A percentile compares a stretch with the other conserved stretches of the same genome.
Evolutionary conservation across 371 early-diverging fungal genomes (phyloP).

Genomic region (Mortierella sp.): DNA sequence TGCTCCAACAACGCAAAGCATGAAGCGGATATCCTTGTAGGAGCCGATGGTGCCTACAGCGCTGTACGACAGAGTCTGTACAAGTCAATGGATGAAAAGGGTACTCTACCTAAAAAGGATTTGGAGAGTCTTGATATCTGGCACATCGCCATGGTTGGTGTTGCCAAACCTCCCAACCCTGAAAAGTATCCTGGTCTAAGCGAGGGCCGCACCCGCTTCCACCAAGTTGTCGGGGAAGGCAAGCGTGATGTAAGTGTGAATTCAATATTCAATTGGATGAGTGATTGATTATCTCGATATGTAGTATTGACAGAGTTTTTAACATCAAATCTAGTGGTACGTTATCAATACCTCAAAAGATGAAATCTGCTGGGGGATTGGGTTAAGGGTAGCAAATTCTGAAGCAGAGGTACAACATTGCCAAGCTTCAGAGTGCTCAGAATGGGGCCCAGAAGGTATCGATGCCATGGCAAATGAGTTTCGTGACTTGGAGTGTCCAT

Average conservation of each 20-base stretch:
- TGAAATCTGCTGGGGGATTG: constrained; percentile 23
- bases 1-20: constrained; percentile 17
- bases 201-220: constrained; percentile 8
- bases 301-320: too few relatives aligned
- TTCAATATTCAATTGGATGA: too few relatives aligned
- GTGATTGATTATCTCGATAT: too few relatives aligned
- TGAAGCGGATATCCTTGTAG: constrained; percentile 25
- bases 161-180: constrained; percentile 10
- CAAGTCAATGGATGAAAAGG: constrained; percentile 23
- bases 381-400: not conserved
- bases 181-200: constrained; percentile 26
- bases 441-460: constrained; percentile 33
- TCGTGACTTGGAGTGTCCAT: constrained; percentile 11
- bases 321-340: constrained; percentile 21
- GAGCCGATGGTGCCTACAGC: constrained; percentile 26
- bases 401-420: constrained; percentile 4
- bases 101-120: constrained; percentile 8
- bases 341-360: constrained; percentile 15
- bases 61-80: constrained; percentile 24
- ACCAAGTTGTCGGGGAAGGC: not conserved
- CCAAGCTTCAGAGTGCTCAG: constrained; percentile 20
- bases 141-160: constrained; percentile 18
- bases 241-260: constrained; percentile 9
- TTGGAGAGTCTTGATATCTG: constrained; percentile 11
- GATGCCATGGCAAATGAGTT: constrained; percentile 19